Base-by-base conservation (phyloP, 257 asterid species). In the Apocynum venetum region DNA sequence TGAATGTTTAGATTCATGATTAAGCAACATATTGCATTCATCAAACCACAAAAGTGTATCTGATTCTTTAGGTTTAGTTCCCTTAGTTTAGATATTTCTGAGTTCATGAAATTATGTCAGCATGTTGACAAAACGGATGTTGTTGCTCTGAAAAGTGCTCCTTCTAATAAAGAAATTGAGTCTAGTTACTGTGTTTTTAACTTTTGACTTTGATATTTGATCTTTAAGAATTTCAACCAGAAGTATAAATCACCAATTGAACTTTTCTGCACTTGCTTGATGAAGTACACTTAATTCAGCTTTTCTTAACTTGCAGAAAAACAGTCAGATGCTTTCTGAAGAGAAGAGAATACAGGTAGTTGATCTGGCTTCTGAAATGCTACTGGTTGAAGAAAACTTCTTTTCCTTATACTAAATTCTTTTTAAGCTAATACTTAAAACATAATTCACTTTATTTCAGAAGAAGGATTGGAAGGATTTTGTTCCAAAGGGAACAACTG, bases 381-480 rank as follows among this genome's bases (percentile, higher is more conserved):
- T 56, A 77, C 79, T 75, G 79, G 80, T 79, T 53, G 81, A 80
- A 66, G 75, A 76, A 76, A 38, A 75, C 66, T 59, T 53, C 11
- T 75, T 55, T 77, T 43, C 56, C 64, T 11, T 65, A 72, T 40
- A 49, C 73, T 77, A 73, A 14, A 9, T 76, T 73, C 65, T 65
- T 48, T 71, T 78, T 77, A 49, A 53, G 81, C 77, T 55, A 51
- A 63, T 67, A 72, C 44, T 73, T 57, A 63, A 17, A 65, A 64
- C 68, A 76, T 70, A 17, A 31, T 74, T 73, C 53, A 53, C 77
- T 56, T 73, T 41, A 46, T 79, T 80, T 61, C 89, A 89, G 94
- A 88, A 71, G 84, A 86, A 84, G 77, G 85, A 72, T 82, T 87
- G 67, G 65, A 56, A 69, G 73, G 53, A 76, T 79, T 79, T 74